Evolutionary conservation across 2,329 filamentous ascomycete genomes (phyloP).

Genomic region (Aspergillus brasiliensis): DNA sequence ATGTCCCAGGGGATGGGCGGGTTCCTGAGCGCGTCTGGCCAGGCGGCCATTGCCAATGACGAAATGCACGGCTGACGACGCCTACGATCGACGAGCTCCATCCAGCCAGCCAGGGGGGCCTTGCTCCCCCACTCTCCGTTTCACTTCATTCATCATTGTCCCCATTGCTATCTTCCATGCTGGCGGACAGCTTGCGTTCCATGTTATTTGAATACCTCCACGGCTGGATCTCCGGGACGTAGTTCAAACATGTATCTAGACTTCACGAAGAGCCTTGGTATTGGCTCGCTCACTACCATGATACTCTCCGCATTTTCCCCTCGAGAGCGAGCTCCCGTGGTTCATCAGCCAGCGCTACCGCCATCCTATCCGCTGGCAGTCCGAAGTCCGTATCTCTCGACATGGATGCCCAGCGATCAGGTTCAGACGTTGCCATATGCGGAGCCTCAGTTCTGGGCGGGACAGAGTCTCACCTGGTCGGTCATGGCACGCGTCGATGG

Average conservation of each 20-base stretch:
- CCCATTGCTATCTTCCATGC: not conserved
- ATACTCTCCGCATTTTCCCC: conserved; percentile 18
- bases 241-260: conserved; percentile 17
- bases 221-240: not conserved
- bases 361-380: conserved; percentile 50
- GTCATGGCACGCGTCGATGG: conserved; percentile 46
- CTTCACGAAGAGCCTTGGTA: conserved; percentile 19
- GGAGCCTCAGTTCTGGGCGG: conserved; percentile 48
- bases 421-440: conserved; percentile 40
- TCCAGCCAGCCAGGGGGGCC: not conserved
- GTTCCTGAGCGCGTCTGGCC: conserved; percentile 1
- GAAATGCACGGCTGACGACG: conserved; percentile 2
- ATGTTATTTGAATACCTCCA: not conserved
- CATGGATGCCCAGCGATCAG: conserved; percentile 48
- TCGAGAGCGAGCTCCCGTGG: conserved; percentile 13
- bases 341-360: conserved; percentile 34
- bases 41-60: not conserved
- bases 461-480: conserved; percentile 45
- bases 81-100: not conserved
- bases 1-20: not conserved
- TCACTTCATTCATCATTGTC: not conserved
- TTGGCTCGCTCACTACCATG: conserved; percentile 27
- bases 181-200: not conserved
- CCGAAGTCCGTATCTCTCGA: conserved; percentile 46
- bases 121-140: not conserved